phyloP scores from a whole-genome alignment of 495 filamentous ascomycete species.

The Talaromyces adpressus region DNA sequence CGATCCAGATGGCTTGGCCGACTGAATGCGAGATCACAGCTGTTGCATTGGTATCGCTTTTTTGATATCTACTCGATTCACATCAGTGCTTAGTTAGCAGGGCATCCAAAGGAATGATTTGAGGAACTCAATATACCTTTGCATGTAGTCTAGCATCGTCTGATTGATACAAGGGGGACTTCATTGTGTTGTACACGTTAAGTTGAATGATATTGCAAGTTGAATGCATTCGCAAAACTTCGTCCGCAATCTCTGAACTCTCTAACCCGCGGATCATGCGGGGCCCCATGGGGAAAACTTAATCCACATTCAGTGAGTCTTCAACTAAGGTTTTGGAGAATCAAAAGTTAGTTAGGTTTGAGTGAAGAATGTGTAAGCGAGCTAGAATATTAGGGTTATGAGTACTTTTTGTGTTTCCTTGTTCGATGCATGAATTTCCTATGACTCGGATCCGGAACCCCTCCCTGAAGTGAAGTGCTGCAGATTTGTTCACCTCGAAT shows the following conservation, averaged over 20 bases:
- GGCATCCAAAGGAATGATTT: too few species aligned
- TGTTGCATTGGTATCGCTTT: conserved; percentile 4
- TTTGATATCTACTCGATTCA: neutral
- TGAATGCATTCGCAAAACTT: neutral
- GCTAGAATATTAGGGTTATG: neutral
- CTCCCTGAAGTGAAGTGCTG: neutral
- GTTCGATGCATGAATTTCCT: too few species aligned
- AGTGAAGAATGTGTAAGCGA: neutral
- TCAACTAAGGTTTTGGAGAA: neutral
- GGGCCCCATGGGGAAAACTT: neutral
- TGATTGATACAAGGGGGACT: neutral
- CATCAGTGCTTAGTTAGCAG: neutral
- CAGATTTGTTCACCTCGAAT: neutral
- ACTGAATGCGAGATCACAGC: neutral
- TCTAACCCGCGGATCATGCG: neutral
- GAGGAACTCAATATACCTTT: neutral
- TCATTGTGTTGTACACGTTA: neutral
- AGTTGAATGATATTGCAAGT: neutral
- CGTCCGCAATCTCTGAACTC: neutral
- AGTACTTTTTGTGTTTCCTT: too few species aligned
- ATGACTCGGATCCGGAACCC: neutral
- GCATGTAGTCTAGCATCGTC: neutral
- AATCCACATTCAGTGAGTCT: neutral
- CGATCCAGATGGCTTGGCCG: conserved; percentile 6
- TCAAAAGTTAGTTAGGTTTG: neutral